These are phyloP conservation scores for Juglanconis juglandina DNA, from an alignment of 2,329 filamentous ascomycete species.

Conservation along the genomic window DNA sequence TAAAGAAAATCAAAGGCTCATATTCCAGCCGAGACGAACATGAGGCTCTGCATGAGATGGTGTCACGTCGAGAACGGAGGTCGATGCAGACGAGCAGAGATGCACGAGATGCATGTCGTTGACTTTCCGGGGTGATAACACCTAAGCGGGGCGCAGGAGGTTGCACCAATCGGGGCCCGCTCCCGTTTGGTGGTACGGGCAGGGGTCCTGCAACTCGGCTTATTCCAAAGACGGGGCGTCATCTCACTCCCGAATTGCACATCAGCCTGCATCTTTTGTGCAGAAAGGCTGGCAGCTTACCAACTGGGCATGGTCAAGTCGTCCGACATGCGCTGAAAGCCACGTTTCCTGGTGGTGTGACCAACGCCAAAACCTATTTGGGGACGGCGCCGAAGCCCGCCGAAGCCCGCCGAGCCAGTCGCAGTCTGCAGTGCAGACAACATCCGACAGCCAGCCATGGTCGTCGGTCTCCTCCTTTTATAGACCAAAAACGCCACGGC, in stretches of 20 bases:
- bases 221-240: background rate
- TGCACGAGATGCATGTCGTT: background rate
- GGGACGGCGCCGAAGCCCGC: background rate
- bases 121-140: constrained; percentile 4
- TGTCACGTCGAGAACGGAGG: background rate
- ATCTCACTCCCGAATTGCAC: background rate
- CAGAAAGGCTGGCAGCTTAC: too few relatives aligned
- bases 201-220: background rate
- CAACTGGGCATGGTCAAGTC: too few relatives aligned
- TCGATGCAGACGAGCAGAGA: background rate
- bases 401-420: too few relatives aligned
- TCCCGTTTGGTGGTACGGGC: too few relatives aligned
- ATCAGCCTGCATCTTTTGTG: too few relatives aligned
- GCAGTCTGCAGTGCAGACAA: too few relatives aligned
- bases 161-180: background rate
- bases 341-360: background rate
- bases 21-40: background rate
- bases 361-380: background rate
- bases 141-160: background rate
- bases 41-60: background rate
- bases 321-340: background rate
- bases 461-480: too few relatives aligned
- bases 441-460: too few relatives aligned
- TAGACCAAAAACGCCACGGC: too few relatives aligned
- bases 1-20: background rate